Conservation (phyloP, 768 basidiomycete species). For the Hydnomerulius pinastri region DNA sequence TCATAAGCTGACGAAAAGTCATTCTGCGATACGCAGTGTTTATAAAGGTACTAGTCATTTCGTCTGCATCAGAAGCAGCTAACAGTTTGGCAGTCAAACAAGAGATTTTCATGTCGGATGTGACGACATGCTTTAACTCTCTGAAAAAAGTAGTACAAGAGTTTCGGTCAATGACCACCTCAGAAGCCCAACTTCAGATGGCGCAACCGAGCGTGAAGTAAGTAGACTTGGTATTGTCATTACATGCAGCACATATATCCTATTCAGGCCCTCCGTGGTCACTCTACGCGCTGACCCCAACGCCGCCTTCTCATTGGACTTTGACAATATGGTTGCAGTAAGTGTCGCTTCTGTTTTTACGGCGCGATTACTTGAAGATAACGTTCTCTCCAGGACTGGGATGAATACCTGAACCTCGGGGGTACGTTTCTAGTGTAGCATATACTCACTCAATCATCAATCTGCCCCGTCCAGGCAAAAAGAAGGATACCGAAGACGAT, state of each 20-base stretch:
- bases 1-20: background rate
- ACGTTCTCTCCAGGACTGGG: slow-evolving; percentile 53
- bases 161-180: slow-evolving; percentile 45
- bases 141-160: slow-evolving; percentile 81
- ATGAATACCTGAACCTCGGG: slow-evolving; percentile 55
- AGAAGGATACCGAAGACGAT: slow-evolving; percentile 26
- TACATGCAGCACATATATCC: slow-evolving; percentile 1
- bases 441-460: background rate
- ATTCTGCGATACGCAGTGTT: slow-evolving; percentile 33
- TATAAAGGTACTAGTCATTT: slow-evolving; percentile 44
- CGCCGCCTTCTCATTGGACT: slow-evolving; percentile 52
- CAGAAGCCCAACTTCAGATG: slow-evolving; percentile 67
- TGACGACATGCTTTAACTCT: slow-evolving; percentile 72
- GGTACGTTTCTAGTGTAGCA: slow-evolving; percentile 30
- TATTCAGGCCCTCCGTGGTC: slow-evolving; percentile 47
- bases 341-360: slow-evolving; percentile 20
- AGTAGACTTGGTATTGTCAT: slow-evolving; percentile 13
- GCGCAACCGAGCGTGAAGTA: slow-evolving; percentile 66
- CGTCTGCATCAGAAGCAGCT: background rate
- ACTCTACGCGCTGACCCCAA: slow-evolving; percentile 55
- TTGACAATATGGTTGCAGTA: slow-evolving; percentile 67
- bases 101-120: slow-evolving; percentile 80
- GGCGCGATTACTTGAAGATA: background rate
- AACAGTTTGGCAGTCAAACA: slow-evolving; percentile 62
- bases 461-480: slow-evolving; percentile 6